Evolutionary conservation across 108 stramenopile genomes (phyloP).

Genomic region (Cyclotella choctawhatcheeana): DNA sequence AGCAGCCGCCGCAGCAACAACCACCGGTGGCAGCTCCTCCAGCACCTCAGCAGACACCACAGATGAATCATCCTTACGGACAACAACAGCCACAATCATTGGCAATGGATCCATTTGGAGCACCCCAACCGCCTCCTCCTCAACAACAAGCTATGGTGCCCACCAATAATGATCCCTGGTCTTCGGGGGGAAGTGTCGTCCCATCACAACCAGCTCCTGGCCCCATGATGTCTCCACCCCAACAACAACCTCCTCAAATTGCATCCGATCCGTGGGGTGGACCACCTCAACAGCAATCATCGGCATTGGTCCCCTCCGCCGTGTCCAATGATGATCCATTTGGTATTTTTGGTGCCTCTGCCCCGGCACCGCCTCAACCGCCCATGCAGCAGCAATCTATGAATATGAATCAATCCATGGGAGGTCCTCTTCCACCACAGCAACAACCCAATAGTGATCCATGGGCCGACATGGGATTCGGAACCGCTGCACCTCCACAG

Average conservation of each 20-base stretch:
- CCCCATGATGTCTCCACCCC: neutral
- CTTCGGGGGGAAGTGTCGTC: conserved; percentile 10
- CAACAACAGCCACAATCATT: conserved; percentile 2
- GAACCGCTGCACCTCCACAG: conserved; percentile 33
- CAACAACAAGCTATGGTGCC: conserved; percentile 6
- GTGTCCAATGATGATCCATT: conserved; percentile 41
- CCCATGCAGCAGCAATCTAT: conserved; percentile 22
- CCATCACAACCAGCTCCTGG: neutral
- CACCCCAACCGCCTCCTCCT: conserved; percentile 10
- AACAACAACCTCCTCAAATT: neutral
- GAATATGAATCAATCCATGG: neutral
- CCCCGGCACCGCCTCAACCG: neutral
- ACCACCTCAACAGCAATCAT: conserved; percentile 26
- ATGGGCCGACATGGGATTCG: conserved; percentile 74
- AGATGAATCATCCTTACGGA: neutral
- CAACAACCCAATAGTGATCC: conserved; percentile 53
- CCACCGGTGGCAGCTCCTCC: no score
- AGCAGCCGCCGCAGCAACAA: neutral
- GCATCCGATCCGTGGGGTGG: conserved; percentile 44
- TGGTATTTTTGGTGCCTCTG: conserved; percentile 33
- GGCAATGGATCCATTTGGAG: conserved; percentile 43
- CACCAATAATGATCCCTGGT: neutral
- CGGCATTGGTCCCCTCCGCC: conserved; percentile 40
- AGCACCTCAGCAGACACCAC: neutral
- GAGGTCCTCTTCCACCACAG: conserved; percentile 40